Evolutionary conservation across 2,329 filamentous ascomycete genomes (phyloP).

Genomic region (Nemania diffusa): DNA sequence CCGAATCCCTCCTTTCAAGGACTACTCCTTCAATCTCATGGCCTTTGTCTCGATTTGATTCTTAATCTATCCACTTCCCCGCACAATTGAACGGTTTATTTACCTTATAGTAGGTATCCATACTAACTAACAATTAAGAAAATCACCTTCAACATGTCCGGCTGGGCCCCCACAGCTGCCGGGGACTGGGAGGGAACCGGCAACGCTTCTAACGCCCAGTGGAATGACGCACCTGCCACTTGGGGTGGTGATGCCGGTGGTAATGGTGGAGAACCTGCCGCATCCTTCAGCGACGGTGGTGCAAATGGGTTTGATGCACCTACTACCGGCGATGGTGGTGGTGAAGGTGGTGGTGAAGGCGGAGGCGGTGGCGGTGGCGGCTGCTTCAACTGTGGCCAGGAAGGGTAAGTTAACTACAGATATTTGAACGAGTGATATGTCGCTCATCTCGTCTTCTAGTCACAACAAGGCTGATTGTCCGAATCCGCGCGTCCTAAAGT

Average conservation of each 20-base stretch:
- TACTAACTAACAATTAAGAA: constrained; percentile 18
- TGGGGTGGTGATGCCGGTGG: constrained; percentile 4
- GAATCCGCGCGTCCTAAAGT: constrained; percentile 61
- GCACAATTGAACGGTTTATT: not conserved
- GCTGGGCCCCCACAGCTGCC: constrained; percentile 6
- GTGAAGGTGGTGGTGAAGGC: constrained; percentile 35
- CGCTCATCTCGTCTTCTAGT: constrained; percentile 49
- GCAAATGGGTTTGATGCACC: constrained; percentile 22
- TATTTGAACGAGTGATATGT: constrained; percentile 23
- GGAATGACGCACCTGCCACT: constrained; percentile 10
- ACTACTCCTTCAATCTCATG: not conserved
- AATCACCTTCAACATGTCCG: constrained; percentile 22
- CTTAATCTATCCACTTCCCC: not conserved
- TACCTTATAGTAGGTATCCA: not conserved
- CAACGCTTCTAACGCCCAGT: constrained; percentile 9
- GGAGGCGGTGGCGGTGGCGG: constrained; percentile 33
- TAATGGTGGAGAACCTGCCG: constrained; percentile 7
- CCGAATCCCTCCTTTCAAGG: no score
- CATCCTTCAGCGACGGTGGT: constrained; percentile 18
- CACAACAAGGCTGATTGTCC: constrained; percentile 72
- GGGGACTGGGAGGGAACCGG: constrained; percentile 1
- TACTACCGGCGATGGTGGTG: constrained; percentile 29
- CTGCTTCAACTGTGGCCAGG: constrained; percentile 67
- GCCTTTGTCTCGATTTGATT: not conserved
- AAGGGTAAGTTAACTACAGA: constrained; percentile 52